phyloP scores from a whole-genome alignment of 805 yeast genomes.

The Gaillardinia entomophila region DNA sequence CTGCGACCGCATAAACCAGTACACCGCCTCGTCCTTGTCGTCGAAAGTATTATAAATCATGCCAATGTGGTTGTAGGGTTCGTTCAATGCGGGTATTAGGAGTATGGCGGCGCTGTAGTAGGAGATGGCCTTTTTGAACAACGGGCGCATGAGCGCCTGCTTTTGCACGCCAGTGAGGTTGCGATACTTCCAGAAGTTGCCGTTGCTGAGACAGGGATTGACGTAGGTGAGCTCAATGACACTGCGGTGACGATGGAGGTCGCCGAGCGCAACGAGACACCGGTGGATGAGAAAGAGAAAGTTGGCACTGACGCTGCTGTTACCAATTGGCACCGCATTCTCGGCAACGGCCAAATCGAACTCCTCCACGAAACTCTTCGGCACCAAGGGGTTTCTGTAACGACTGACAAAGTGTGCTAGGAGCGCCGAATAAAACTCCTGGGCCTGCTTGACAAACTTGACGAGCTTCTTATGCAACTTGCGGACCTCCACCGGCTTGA shows the following conservation, averaged over 20 bases:
- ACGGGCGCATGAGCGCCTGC: constrained; percentile 25
- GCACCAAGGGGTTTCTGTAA: constrained; percentile 30
- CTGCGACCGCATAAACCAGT: constrained; percentile 52
- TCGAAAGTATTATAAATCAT: constrained; percentile 35
- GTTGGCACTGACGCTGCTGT: constrained; percentile 20
- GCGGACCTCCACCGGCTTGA: constrained; percentile 48
- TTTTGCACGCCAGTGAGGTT: constrained; percentile 32
- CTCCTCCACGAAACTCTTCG: constrained; percentile 22
- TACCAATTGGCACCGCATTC: constrained; percentile 5
- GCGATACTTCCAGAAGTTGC: constrained; percentile 23
- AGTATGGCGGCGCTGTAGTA: constrained; percentile 48
- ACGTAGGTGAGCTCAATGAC: constrained; percentile 41
- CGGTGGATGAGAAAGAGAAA: constrained; percentile 41
- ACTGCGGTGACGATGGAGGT: constrained; percentile 52
- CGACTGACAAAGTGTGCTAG: constrained; percentile 34
- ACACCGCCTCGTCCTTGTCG: constrained; percentile 42
- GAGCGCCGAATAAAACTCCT: constrained; percentile 42
- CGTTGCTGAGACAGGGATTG: constrained; percentile 25
- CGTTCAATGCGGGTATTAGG: constrained; percentile 63
- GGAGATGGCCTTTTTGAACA: constrained; percentile 19
- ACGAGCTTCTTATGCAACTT: constrained; percentile 48
- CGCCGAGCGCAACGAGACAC: constrained; percentile 50
- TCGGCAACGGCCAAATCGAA: constrained; percentile 16
- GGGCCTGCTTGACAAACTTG: constrained; percentile 43
- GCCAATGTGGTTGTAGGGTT: constrained; percentile 58